These are phyloP conservation scores for Phylloporus sp. DNA, from an alignment of 768 basidiomycete species.

Conservation along the genomic window DNA sequence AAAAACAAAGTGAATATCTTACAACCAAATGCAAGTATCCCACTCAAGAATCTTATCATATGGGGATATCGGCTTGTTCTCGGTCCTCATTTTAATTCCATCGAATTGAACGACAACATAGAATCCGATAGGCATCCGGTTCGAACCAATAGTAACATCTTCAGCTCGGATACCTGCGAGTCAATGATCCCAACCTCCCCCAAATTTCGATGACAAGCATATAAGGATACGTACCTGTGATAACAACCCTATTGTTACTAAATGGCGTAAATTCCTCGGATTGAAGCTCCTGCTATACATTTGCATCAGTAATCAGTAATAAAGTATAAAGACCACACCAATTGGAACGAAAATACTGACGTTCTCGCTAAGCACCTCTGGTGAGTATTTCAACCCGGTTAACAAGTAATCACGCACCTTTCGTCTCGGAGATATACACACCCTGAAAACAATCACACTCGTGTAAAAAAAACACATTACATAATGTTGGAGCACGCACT, in stretches of 20 bases:
- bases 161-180: constrained; percentile 6
- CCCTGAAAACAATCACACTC: neutral
- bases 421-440: neutral
- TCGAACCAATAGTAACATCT: constrained; percentile 1
- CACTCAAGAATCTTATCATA: neutral
- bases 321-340: too few species aligned
- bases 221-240: constrained; percentile 2
- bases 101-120: neutral
- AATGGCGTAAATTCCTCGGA: too few species aligned
- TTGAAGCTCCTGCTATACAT: too few species aligned
- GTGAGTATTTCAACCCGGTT: neutral
- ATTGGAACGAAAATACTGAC: neutral
- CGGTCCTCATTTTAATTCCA: neutral
- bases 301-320: too few species aligned
- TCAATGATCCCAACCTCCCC: neutral
- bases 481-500: neutral
- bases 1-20: neutral
- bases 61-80: neutral
- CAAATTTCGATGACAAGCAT: neutral
- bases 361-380: too few species aligned
- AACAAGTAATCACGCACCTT: neutral
- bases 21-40: neutral
- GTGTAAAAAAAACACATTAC: too few species aligned
- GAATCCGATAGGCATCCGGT: constrained; percentile 9
- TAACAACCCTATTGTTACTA: neutral